Evolutionary conservation across 331 rosid species (phyloP).

Genomic region (Quercus lobata): DNA sequence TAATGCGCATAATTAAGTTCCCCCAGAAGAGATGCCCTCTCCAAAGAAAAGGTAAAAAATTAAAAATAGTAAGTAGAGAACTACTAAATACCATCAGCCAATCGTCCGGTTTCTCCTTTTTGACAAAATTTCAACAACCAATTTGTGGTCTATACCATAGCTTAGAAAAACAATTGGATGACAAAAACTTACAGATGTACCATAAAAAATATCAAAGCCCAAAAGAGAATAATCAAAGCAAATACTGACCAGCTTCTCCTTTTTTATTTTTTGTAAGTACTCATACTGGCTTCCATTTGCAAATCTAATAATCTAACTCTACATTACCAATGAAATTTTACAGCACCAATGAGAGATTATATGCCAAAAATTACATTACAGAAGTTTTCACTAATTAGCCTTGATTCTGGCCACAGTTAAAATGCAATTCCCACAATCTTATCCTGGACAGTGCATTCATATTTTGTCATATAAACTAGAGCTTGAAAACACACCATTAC

Average conservation of each 20-base stretch:
- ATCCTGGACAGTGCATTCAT: slow-evolving; percentile 2
- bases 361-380: background rate
- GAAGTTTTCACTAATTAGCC: slow-evolving; percentile 2
- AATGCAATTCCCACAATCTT: background rate
- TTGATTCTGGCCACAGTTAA: background rate
- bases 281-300: background rate
- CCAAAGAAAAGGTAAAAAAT: background rate
- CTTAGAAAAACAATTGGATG: background rate
- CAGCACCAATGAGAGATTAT: background rate
- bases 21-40: too few species aligned
- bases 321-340: background rate
- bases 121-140: background rate
- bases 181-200: background rate
- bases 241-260: background rate
- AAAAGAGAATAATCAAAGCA: background rate
- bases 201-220: background rate
- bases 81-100: background rate
- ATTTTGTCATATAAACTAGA: slow-evolving; percentile 3
- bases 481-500: background rate
- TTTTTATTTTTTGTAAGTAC: too few species aligned
- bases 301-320: background rate
- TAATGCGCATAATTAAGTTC: background rate
- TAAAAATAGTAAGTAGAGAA: background rate
- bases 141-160: background rate
- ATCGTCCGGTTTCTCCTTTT: background rate